Percentiles rank a stretch among this genome's conserved stretches.
phyloP scores from a whole-genome alignment of 176 grass and related monocot genomes.

The Tuctoria greenei region DNA sequence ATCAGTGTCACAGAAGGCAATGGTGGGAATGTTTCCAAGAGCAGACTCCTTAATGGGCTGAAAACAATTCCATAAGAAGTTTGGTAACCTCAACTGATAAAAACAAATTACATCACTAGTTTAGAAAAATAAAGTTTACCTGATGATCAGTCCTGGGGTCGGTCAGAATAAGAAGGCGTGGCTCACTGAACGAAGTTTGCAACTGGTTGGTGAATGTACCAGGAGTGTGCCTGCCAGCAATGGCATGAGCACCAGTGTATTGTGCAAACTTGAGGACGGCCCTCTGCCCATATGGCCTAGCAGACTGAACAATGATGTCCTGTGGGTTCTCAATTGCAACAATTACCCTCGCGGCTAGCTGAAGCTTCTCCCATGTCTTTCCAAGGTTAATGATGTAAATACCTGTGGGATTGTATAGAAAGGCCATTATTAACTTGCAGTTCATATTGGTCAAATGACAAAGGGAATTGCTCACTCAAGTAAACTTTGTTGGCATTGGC shows the following conservation, averaged over 20 bases:
- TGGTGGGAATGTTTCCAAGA: conserved; percentile 87
- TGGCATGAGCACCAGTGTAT: conserved; percentile 85
- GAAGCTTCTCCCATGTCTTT: conserved; percentile 89
- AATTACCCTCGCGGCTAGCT: conserved; percentile 76
- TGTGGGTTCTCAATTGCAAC: conserved; percentile 83
- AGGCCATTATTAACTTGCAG: background rate
- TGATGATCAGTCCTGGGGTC: conserved; percentile 92
- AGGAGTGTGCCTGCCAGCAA: conserved; percentile 89
- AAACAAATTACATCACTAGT: background rate
- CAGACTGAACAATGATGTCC: conserved; percentile 92
- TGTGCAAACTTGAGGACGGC: conserved; percentile 90
- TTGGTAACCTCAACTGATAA: background rate
- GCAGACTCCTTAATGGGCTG: conserved; percentile 94
- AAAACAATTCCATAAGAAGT: conserved; percentile 19
- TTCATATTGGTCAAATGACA: background rate
- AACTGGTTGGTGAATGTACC: conserved; percentile 97
- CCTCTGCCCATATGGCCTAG: conserved; percentile 87
- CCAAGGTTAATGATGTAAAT: conserved; percentile 86
- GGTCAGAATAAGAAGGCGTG: conserved; percentile 91
- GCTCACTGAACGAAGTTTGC: conserved; percentile 83
- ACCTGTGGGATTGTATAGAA: conserved; percentile 37
- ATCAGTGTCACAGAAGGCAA: conserved; percentile 92
- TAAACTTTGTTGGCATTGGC: background rate
- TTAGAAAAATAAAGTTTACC: conserved; percentile 35
- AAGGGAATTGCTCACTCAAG: background rate